Evolutionary conservation across 306 rosid genomes (phyloP), one percentile per base, ranked within the genome.

Genomic region (Glycine soja): DNA sequence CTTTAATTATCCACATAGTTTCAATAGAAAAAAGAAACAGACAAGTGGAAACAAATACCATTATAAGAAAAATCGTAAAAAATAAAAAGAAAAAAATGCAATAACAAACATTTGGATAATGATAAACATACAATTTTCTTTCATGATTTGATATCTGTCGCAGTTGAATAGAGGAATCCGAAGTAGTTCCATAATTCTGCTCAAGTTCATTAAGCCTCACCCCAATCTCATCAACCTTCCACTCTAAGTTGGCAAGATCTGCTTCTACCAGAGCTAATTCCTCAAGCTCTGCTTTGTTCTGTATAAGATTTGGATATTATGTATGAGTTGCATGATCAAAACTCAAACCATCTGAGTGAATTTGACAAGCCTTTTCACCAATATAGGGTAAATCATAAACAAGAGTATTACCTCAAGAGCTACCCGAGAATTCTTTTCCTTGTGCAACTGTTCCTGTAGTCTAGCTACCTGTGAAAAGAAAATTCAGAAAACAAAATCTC

Each of bases 251-350:
- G 80, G 76, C 72, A 57, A 92, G 88, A 65, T 88, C 94, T 10
- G 74, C 84, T 87, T 87, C 97, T 67, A 80, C 87, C 76, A 71
- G 77, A 65, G 91, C 85, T 79, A 92, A 82, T 87, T 93, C 97
- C 82, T 84, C 88, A 57, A 93, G 88, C 71, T 90, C 92, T 82
- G 87, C 83, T 90, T 81, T 90, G 51, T 88, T 88, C 99, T 96
- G 85, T 81, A 73, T 74, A 80, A 81, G 72, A 76, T 70, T 76
- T 79, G 40, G 53, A 81, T 47, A 52, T 85, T 74, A 79, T 36
- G 38, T 64, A 52, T 70, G 79, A 59, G 74, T 64, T 57, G 79
- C 52, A 82, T 75, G 79, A 78, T 80, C 70, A 79, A 72, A 80
- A 72, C 10, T 56, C 52, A 45, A 53, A 78, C 69, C 65, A 52